phyloP scores from a whole-genome alignment of 2,329 filamentous ascomycete species.

The Monosporascus sp. region DNA sequence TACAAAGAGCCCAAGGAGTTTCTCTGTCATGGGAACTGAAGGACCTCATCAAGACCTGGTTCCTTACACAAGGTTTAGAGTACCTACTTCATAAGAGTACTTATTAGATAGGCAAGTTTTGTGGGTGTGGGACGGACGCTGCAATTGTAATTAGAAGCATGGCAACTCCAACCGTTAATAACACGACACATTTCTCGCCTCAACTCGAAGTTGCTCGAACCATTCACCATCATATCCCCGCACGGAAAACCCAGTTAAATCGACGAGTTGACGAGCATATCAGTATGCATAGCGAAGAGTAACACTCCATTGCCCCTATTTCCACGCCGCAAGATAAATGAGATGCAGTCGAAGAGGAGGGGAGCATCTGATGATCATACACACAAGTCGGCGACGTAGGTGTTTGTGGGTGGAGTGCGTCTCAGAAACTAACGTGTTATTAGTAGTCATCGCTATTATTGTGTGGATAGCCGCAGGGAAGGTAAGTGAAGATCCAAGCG shows the following conservation, averaged over 20 bases:
- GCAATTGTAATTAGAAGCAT: background rate
- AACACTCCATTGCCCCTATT: background rate
- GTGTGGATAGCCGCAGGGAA: too few species aligned
- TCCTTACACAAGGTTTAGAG: too few species aligned
- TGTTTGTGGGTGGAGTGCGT: too few species aligned
- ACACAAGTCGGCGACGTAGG: background rate
- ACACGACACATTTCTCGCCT: background rate
- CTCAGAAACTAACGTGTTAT: too few species aligned
- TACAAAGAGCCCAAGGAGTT: background rate
- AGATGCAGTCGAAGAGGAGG: background rate
- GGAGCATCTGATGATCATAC: background rate
- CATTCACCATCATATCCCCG: too few species aligned
- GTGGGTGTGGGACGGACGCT: background rate
- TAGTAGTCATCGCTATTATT: too few species aligned
- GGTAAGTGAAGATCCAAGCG: background rate
- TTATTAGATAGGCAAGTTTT: background rate
- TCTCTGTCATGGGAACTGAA: background rate
- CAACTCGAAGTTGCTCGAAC: background rate
- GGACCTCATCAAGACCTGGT: background rate
- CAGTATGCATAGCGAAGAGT: background rate
- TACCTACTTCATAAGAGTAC: too few species aligned
- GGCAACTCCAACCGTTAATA: background rate
- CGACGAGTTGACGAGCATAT: background rate
- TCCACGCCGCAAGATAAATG: background rate
- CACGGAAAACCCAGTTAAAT: too few species aligned